Evolutionary conservation across 2,329 filamentous ascomycete species (phyloP).

Genomic region (Purpureocillium lavendulum): DNA sequence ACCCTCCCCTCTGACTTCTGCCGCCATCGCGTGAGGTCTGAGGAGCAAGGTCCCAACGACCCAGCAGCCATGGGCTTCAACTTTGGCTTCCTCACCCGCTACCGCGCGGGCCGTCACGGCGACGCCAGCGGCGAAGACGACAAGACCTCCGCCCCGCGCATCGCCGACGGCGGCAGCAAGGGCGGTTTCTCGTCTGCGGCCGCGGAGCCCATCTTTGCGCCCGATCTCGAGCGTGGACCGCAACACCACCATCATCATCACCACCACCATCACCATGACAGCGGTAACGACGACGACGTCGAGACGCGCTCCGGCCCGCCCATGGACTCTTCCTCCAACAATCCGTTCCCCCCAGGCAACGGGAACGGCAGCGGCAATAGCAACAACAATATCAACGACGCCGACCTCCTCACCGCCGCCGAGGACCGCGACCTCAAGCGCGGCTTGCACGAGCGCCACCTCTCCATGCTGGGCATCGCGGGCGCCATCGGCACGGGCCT

Average conservation of each 20-base stretch:
- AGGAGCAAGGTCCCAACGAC: no score
- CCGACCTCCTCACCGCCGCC: slow-evolving; percentile 35
- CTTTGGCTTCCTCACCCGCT: no score
- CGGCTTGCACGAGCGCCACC: slow-evolving; percentile 31
- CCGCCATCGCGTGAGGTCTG: no score
- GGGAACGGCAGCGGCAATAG: slow-evolving; percentile 1
- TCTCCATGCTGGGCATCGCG: slow-evolving; percentile 55
- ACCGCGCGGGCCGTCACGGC: no score
- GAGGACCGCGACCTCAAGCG: slow-evolving; percentile 42
- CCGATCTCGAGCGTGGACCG: neutral
- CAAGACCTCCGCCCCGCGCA: no score
- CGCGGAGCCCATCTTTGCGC: neutral
- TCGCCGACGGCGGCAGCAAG: no score
- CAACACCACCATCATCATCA: neutral
- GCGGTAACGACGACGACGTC: neutral
- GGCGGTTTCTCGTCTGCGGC: no score
- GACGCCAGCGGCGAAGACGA: no score
- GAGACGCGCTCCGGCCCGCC: neutral
- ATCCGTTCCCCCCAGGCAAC: no score
- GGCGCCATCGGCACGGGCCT: slow-evolving; percentile 54
- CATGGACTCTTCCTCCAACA: neutral
- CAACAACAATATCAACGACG: slow-evolving; percentile 12
- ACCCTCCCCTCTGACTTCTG: no score
- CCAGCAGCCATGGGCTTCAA: no score
- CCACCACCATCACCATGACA: neutral